These are phyloP conservation scores for Nymphaea colorata DNA, from an alignment of 164 flowering plant species.

Conservation along the genomic window DNA sequence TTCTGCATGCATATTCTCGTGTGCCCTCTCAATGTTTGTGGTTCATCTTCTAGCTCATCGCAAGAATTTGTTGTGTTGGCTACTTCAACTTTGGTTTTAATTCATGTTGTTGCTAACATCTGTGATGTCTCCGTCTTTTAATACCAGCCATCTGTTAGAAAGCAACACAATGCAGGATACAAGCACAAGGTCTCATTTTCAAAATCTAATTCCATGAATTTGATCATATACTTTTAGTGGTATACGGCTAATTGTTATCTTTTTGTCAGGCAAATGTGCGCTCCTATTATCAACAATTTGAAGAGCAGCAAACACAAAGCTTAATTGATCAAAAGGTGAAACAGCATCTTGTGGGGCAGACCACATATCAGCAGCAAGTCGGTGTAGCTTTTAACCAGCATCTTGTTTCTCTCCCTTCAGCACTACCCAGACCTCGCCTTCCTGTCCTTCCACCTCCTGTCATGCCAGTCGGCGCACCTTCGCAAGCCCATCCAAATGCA, in stretches of 20 bases:
- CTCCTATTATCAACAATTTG: constrained; percentile 83
- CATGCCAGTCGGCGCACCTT: constrained; percentile 15
- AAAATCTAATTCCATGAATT: not conserved
- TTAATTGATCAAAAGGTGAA: constrained; percentile 88
- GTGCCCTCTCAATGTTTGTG: no score
- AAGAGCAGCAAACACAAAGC: constrained; percentile 88
- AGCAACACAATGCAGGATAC: constrained; percentile 97
- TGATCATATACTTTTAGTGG: not conserved
- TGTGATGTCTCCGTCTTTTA: not conserved
- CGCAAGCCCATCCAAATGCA: constrained; percentile 18
- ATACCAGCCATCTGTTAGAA: constrained; percentile 91
- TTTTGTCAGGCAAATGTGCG: constrained; percentile 76
- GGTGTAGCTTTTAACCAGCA: constrained; percentile 80
- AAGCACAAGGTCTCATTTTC: constrained; percentile 76
- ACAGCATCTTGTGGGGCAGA: constrained; percentile 85
- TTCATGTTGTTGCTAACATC: not conserved
- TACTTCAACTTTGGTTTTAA: no score
- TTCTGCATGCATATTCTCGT: no score
- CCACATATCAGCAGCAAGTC: constrained; percentile 61
- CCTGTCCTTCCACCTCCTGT: constrained; percentile 48
- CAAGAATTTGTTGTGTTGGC: no score
- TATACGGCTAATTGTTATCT: not conserved
- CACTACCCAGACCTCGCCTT: constrained; percentile 44
- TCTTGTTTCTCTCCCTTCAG: constrained; percentile 26
- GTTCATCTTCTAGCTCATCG: no score